Percentiles rank a stretch among this genome's conserved stretches.
Conservation (phyloP, 371 early-diverging fungal species). For the Mucor lusitanicus region DNA sequence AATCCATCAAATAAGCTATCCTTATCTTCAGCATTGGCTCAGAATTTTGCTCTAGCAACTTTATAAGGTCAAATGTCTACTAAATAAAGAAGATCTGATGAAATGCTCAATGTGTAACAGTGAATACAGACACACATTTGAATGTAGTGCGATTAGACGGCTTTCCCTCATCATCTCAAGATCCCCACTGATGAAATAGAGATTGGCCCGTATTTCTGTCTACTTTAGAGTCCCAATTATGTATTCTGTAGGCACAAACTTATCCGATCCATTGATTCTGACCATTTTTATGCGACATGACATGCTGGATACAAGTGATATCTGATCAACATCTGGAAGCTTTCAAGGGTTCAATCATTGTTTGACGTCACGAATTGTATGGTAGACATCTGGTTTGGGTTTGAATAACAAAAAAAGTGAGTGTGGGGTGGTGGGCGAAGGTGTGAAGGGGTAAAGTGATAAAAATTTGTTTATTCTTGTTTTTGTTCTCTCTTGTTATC, state of each 20-base stretch:
- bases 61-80: too few relatives aligned
- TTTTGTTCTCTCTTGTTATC: constrained; percentile 3
- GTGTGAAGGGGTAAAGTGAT: constrained; percentile 11
- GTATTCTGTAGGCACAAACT: background rate
- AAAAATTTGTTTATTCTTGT: constrained; percentile 6
- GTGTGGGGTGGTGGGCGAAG: constrained; percentile 4
- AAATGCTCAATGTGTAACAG: background rate
- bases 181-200: background rate
- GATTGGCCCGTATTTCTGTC: background rate
- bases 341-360: background rate
- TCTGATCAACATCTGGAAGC: background rate
- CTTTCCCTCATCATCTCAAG: background rate
- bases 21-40: too few relatives aligned
- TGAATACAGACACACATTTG: background rate
- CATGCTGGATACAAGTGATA: background rate
- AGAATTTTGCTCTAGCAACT: too few relatives aligned
- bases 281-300: background rate
- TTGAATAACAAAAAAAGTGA: background rate
- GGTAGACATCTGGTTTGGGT: background rate
- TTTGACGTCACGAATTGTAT: background rate
- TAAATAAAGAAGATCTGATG: too few relatives aligned
- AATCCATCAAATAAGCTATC: too few relatives aligned
- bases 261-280: background rate
- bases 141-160: background rate
- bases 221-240: background rate